Evolutionary conservation across 805 yeast species (phyloP).

Genomic region (Teunomyces panamensis): DNA sequence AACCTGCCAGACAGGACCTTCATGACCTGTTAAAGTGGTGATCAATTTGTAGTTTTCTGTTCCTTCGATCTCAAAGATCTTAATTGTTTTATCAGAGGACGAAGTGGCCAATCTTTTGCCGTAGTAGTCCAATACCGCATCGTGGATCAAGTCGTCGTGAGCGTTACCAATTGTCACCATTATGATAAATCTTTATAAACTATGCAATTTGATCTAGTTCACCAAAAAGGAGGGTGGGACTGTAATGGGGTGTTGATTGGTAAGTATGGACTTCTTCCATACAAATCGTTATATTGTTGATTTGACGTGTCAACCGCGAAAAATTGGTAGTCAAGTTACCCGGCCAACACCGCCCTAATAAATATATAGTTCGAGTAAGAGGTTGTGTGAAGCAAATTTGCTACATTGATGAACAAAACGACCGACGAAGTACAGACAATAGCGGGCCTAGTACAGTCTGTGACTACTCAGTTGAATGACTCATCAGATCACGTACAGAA

Average conservation of each 20-base stretch:
- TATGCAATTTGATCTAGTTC: background rate
- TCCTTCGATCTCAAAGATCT: conserved; percentile 81
- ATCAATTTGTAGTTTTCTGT: conserved; percentile 78
- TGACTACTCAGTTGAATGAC: conserved; percentile 16
- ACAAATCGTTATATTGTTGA: conserved; percentile 1
- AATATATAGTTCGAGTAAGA: background rate
- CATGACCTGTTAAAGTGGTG: conserved; percentile 89
- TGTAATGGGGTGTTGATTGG: background rate
- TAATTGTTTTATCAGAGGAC: conserved; percentile 93
- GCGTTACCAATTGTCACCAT: conserved; percentile 88
- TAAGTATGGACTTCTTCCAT: background rate
- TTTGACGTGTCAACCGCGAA: conserved; percentile 3
- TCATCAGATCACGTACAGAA: conserved; percentile 17
- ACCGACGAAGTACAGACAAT: conserved; percentile 19
- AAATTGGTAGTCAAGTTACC: background rate
- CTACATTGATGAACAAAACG: conserved; percentile 14
- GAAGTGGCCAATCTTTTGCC: conserved; percentile 95
- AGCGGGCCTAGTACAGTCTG: conserved; percentile 15
- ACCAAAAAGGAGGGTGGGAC: background rate
- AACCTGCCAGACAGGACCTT: conserved; percentile 99
- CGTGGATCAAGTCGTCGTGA: conserved; percentile 91
- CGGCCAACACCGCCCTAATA: background rate
- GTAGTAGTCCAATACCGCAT: conserved; percentile 94
- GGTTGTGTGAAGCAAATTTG: background rate
- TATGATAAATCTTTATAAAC: conserved; percentile 7